Conservation (phyloP, 2,329 filamentous ascomycete species). For the Ascochyta fabae region DNA sequence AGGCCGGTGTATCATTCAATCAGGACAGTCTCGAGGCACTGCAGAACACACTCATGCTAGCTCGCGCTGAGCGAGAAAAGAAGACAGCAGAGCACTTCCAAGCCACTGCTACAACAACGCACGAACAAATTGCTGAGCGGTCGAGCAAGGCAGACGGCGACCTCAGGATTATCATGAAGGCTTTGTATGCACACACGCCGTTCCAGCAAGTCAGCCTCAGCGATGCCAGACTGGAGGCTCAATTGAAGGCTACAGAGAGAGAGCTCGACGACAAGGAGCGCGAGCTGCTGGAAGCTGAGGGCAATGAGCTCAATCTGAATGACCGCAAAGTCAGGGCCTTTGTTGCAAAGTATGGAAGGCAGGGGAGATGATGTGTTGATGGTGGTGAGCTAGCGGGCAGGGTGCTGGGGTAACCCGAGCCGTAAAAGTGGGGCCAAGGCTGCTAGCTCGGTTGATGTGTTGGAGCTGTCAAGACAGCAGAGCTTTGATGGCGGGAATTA, state of each 20-base stretch:
- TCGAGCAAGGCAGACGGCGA: constrained; percentile 48
- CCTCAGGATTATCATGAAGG: constrained; percentile 44
- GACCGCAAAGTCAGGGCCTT: constrained; percentile 42
- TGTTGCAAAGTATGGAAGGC: constrained; percentile 39
- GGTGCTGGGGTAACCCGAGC: constrained; percentile 11
- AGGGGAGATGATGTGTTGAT: constrained; percentile 8
- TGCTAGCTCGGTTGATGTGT: constrained; percentile 14
- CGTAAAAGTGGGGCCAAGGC: constrained; percentile 12
- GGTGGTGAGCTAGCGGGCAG: constrained; percentile 2
- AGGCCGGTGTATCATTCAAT: constrained; percentile 40
- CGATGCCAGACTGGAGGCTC: constrained; percentile 34
- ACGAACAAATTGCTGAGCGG: constrained; percentile 45
- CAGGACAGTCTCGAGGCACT: constrained; percentile 37
- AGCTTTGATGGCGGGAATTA: background rate
- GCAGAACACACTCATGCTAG: constrained; percentile 35
- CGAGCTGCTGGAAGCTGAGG: constrained; percentile 47
- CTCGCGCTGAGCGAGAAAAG: constrained; percentile 41
- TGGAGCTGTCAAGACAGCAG: background rate
- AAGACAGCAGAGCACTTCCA: constrained; percentile 45
- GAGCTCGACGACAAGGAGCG: constrained; percentile 48
- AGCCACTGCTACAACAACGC: constrained; percentile 39
- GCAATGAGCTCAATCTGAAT: constrained; percentile 38
- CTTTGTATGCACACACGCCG: constrained; percentile 48
- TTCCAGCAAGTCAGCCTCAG: constrained; percentile 38
- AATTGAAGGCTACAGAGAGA: constrained; percentile 46